Evolutionary conservation across 192 early-diverging fungal genomes (phyloP).

Genomic region (Umbelopsis sp.): DNA sequence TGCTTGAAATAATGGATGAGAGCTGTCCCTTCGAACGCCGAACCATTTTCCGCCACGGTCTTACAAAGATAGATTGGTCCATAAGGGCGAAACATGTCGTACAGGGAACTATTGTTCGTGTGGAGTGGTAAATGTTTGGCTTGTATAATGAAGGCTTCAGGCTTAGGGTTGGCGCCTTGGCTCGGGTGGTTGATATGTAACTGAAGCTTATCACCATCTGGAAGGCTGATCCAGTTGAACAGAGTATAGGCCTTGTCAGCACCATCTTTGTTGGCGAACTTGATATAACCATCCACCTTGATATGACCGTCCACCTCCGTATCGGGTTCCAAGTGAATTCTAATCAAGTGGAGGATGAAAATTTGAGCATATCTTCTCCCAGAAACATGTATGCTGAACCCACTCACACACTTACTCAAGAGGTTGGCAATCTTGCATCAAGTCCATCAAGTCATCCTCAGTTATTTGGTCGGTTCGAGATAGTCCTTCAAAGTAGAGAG

Average conservation of each 20-base stretch:
- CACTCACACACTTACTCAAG: constrained; percentile 26
- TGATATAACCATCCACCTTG: constrained; percentile 22
- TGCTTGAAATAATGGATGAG: constrained; percentile 41
- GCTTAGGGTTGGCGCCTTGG: constrained; percentile 25
- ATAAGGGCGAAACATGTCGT: constrained; percentile 42
- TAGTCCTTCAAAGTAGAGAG: constrained; percentile 26
- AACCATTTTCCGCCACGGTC: constrained; percentile 28
- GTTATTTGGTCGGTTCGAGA: constrained; percentile 19
- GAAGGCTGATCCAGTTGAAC: constrained; percentile 32
- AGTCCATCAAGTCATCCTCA: constrained; percentile 30
- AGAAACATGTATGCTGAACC: no score
- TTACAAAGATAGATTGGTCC: constrained; percentile 44
- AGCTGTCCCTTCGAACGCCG: constrained; percentile 32
- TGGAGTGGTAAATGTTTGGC: constrained; percentile 33
- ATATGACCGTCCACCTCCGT: constrained; percentile 6
- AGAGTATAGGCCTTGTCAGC: constrained; percentile 48
- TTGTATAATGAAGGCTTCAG: constrained; percentile 32
- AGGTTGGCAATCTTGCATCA: constrained; percentile 26
- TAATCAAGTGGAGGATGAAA: not conserved
- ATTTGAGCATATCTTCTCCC: not conserved
- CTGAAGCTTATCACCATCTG: constrained; percentile 22
- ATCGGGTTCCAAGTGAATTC: constrained; percentile 14
- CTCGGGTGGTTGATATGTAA: constrained; percentile 31
- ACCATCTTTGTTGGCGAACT: constrained; percentile 33
- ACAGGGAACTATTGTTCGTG: constrained; percentile 31